Base-by-base conservation (phyloP, 208 protist species). In the Blastocrithidia nonstop region DNA sequence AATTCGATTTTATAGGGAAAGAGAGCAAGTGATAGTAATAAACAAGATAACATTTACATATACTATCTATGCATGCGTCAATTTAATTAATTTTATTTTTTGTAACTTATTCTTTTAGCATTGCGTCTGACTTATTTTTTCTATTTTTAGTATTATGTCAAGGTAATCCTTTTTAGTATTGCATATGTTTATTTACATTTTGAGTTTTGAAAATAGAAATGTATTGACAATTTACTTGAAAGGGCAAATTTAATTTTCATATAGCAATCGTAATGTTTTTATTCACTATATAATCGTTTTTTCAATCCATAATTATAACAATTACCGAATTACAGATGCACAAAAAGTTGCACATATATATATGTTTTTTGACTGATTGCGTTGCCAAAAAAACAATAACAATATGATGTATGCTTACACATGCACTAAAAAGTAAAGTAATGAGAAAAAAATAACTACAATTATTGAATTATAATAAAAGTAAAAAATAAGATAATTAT, bases 241-340 rank as follows among this genome's bases (percentile, higher is more conserved):
- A 26, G n/a, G 17, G 5, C 24, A 35, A 19, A 48, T 40, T 8
- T 11, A 31, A 45, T 11, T 11, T 13, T 38, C 29, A 28, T 49
- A 35, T 15, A 37, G 27, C 46, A 50, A 50, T 55, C n/a, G 11
- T 20, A 31, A 20, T 16, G 40, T 50, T 57, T 13, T 17, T 24
- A 23, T 33, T 29, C 13, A 33, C 31, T 21, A 2, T 46, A 39
- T 55, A 5, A 33, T 17, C 35, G 5, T 55, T n/a, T 19, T n/a
- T 9, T 51, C 32, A 15, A 19, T 15, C 19, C 8, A 51, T 48
- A 5, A 6, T 7, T 28, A 25, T 48, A 7, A 40, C 15, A 19
- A 15, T 29, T 11, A 24, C 11, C 0, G 23, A 1, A 9, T 15
- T 43, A n/a, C 8, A 15, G 13, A 43, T 15, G n/a, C 38, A 15